Base-by-base conservation (phyloP, 495 filamentous ascomycete genomes). In the Daldinia caldariorum region DNA sequence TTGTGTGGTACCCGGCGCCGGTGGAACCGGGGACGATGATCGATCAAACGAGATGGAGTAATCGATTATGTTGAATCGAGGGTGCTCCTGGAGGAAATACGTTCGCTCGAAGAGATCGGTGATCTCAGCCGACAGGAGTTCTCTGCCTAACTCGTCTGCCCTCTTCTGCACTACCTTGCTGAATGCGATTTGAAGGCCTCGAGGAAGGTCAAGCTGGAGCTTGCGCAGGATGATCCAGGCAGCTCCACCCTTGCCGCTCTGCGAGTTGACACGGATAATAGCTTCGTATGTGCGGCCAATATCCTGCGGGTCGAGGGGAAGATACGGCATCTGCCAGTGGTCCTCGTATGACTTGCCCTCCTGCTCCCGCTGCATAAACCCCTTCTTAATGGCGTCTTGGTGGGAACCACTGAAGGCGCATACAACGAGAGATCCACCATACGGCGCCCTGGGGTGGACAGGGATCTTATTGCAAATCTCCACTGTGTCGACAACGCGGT, bases 341-440 rank as follows among this genome's bases (percentile, higher is more conserved):
- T 88, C 86, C 22, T 94, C 87, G 60, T 88, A 82, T 6, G 79
- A 81, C 57, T 86, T 84, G 38, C 83, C 85, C 0, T 81, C 77
- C 34, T 84, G 78, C 76, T 94, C 84, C 50, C 94, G 89, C 26
- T 83, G 74, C 69, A 89, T 85, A 83, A 98, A 97, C 12, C 95
- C 94, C 83, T 98, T 98, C 83, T 97, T 97, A 82, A 99, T 97
- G 39, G 95, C 95, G 73, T 98, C 95, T 82, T 99, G 94, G 78
- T 97, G 94, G 31, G 91, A 93, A 49, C 94, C 93, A 74, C 89
- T 92, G 82, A 97, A 97, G 16, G 93, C 92, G 77, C 89, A 94
- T 43, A 93, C 90, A 47, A 97, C 94, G 63, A 97, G 84, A 74
- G 91, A 89, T 39, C 93, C 95, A 57, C 92, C 94, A 78, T 97